Percentiles rank a stretch among this genome's conserved stretches.
Conservation (phyloP, 2,329 filamentous ascomycete species). For the Alternaria novae-zelandiae region DNA sequence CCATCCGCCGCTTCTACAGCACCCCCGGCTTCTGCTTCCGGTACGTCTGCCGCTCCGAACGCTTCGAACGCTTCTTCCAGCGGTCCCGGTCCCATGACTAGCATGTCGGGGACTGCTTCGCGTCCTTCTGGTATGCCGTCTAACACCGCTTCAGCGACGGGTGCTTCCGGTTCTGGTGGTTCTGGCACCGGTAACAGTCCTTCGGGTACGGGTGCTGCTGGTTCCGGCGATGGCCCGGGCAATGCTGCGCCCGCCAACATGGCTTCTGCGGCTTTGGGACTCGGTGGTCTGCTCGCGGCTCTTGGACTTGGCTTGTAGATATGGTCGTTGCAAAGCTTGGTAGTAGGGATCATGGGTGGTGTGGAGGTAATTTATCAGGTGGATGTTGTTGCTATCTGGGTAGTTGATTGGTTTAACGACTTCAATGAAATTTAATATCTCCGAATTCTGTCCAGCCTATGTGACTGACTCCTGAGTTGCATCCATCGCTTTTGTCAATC, state of each 20-base stretch:
- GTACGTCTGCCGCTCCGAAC: neutral
- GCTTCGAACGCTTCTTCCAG: neutral
- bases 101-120: neutral
- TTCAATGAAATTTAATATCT: neutral
- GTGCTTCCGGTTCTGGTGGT: neutral
- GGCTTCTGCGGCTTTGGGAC: neutral
- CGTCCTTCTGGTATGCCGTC: neutral
- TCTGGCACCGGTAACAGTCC: neutral
- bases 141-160: neutral
- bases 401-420: neutral
- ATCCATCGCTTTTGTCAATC: neutral
- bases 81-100: neutral
- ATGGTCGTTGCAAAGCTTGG: neutral
- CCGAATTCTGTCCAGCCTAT: neutral
- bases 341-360: no score
- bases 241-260: neutral
- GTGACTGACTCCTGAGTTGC: neutral
- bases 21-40: neutral
- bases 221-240: neutral
- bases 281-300: neutral
- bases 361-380: neutral
- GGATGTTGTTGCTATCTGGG: neutral
- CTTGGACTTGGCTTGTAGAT: slow-evolving; percentile 1
- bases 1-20: neutral
- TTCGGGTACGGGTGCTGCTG: neutral